phyloP scores from a whole-genome alignment of 2,329 filamentous ascomycete genomes.

The Aspergillus pseudoglaucus region DNA sequence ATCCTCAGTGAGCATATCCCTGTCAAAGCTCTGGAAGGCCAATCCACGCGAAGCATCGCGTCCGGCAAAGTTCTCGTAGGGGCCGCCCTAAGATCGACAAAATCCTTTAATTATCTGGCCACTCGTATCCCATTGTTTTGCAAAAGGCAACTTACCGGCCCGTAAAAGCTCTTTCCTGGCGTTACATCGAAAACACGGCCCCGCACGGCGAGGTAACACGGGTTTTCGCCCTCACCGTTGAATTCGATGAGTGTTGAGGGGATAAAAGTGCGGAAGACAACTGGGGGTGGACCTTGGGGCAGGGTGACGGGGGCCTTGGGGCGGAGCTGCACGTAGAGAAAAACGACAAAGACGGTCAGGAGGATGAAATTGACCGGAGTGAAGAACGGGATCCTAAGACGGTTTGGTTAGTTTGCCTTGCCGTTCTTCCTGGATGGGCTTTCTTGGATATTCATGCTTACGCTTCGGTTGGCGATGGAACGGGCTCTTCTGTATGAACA shows the following conservation, averaged over 20 bases:
- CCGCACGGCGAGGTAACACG: constrained; percentile 86
- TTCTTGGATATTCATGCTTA: constrained; percentile 15
- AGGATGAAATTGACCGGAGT: constrained; percentile 58
- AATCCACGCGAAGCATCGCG: constrained; percentile 83
- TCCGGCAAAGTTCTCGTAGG: constrained; percentile 94
- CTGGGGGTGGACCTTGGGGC: constrained; percentile 53
- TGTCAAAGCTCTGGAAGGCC: constrained; percentile 86
- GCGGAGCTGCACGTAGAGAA: constrained; percentile 55
- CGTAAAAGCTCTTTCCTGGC: constrained; percentile 86
- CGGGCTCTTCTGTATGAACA: constrained; percentile 15
- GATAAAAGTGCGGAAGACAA: constrained; percentile 81
- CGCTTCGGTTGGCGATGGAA: constrained; percentile 30
- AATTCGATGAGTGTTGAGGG: constrained; percentile 78
- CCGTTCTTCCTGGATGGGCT: neutral
- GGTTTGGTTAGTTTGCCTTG: neutral
- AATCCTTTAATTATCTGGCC: neutral
- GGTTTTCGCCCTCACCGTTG: constrained; percentile 66
- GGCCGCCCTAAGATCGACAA: constrained; percentile 55
- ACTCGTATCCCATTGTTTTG: neutral
- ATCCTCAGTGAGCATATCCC: constrained; percentile 90
- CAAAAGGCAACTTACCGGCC: constrained; percentile 48
- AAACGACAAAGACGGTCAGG: constrained; percentile 50
- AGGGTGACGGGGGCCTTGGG: constrained; percentile 47
- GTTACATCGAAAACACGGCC: constrained; percentile 89
- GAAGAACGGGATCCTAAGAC: constrained; percentile 46